phyloP scores from a whole-genome alignment of 2,329 filamentous ascomycete species.

The Stagonosporopsis tanaceti region DNA sequence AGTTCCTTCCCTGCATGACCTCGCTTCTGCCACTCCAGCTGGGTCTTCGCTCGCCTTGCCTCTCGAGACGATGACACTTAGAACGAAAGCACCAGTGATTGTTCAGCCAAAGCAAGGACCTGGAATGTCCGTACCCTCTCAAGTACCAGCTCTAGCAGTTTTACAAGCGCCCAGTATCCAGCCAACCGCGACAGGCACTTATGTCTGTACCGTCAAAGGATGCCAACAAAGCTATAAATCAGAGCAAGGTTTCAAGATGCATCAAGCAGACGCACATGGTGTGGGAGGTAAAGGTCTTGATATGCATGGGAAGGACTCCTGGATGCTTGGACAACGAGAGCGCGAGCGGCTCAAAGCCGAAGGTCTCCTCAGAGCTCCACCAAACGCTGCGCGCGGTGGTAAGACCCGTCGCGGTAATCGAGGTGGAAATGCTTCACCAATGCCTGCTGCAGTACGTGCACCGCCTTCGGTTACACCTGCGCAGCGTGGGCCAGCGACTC shows the following conservation, averaged over 20 bases:
- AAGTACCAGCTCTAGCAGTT: background rate
- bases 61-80: background rate
- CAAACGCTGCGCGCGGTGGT: constrained; percentile 4
- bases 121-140: background rate
- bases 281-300: constrained; percentile 33
- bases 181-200: background rate
- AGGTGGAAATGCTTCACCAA: constrained; percentile 1
- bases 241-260: constrained; percentile 29
- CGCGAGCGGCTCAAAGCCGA: constrained; percentile 27
- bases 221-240: constrained; percentile 32
- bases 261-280: constrained; percentile 33
- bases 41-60: background rate
- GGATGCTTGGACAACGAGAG: constrained; percentile 30
- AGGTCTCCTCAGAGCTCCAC: constrained; percentile 18
- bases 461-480: background rate
- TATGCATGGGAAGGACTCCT: constrained; percentile 29
- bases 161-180: background rate
- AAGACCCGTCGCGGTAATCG: background rate
- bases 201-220: constrained; percentile 21
- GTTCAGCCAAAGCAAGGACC: background rate
- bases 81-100: background rate
- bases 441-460: background rate
- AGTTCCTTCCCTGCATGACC: background rate
- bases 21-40: background rate
- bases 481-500: background rate